Evolutionary conservation across 2,329 filamentous ascomycete species (phyloP), one percentile per base, ranked within the genome.

Genomic region (Teratosphaeriaceae sp.): DNA sequence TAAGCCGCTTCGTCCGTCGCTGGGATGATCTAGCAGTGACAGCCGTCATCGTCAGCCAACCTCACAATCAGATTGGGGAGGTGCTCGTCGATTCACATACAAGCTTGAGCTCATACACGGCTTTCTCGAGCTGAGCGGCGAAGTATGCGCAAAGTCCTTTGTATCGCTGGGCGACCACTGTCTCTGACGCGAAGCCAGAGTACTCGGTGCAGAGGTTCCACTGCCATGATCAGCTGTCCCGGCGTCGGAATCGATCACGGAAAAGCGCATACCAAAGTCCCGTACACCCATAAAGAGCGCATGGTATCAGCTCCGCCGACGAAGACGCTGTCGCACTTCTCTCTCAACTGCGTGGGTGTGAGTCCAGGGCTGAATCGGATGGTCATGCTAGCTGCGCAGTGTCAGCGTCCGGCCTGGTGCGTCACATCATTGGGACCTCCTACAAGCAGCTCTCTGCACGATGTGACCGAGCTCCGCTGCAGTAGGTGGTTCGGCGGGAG

Each of bases 201-300:
- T 40, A 42, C 36, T 48, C 48, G n/a, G 42, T 39, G 31, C 47
- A 44, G 1, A 50, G 42, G 11, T 46, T 42, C 21, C 46, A 50
- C n/a, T n/a, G n/a, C n/a, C n/a, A n/a, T n/a, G n/a, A n/a, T n/a
- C n/a, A n/a, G n/a, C n/a, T n/a, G n/a, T n/a, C n/a, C n/a, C n/a
- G n/a, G n/a, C n/a, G n/a, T n/a, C n/a, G n/a, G n/a, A n/a, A n/a
- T n/a, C n/a, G n/a, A n/a, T n/a, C n/a, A n/a, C n/a, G n/a, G n/a
- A n/a, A n/a, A n/a, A n/a, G n/a, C n/a, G n/a, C n/a, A n/a, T n/a
- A n/a, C n/a, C 2, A 50, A 27, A 8, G 38, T 24, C 5, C 42
- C 43, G 26, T 47, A 50, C 2, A 50, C 45, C 6, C 40, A 37
- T 7, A 47, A 23, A 12, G 36, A 38, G 20, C 47, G 38, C 6